Conservation (phyloP, 2,329 filamentous ascomycete species). For the Colletotrichum horii region DNA sequence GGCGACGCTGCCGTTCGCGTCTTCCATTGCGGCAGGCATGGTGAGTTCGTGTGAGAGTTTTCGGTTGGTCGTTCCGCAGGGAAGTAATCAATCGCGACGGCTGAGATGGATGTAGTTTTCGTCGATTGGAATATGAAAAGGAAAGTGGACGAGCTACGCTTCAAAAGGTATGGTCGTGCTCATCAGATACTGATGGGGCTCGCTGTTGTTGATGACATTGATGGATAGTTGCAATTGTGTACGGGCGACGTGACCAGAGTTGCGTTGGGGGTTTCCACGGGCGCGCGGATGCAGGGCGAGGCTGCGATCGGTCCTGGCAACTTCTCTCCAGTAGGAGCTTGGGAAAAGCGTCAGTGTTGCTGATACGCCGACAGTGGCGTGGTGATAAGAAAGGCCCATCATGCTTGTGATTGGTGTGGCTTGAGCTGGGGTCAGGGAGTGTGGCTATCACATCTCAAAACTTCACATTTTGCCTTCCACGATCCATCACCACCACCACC, state of each 20-base stretch:
- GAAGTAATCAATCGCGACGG: not conserved
- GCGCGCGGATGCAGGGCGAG: conserved; percentile 18
- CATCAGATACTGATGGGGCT: not conserved
- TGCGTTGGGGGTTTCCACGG: conserved; percentile 8
- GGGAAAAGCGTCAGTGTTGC: conserved; percentile 15
- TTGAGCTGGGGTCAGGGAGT: not conserved
- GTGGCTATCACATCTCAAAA: conserved; percentile 18
- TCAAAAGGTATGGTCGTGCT: not conserved
- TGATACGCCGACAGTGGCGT: not conserved
- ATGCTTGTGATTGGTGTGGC: not conserved
- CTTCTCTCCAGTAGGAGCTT: conserved; percentile 20
- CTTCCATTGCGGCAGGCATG: conserved; percentile 31
- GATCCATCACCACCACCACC: not conserved
- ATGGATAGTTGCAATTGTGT: not conserved
- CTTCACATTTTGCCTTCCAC: conserved; percentile 7
- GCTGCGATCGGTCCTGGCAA: conserved; percentile 19
- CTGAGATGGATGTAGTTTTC: not conserved
- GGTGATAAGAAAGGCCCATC: not conserved
- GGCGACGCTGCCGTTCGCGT: conserved; percentile 27
- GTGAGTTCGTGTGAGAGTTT: not conserved
- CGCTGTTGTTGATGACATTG: conserved; percentile 5
- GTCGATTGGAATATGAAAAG: not conserved
- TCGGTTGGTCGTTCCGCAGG: not conserved
- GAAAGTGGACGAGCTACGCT: not conserved
- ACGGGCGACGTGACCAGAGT: not conserved